Conservation (phyloP, 208 protist genomes). For the Wallacemonas rigidus region DNA sequence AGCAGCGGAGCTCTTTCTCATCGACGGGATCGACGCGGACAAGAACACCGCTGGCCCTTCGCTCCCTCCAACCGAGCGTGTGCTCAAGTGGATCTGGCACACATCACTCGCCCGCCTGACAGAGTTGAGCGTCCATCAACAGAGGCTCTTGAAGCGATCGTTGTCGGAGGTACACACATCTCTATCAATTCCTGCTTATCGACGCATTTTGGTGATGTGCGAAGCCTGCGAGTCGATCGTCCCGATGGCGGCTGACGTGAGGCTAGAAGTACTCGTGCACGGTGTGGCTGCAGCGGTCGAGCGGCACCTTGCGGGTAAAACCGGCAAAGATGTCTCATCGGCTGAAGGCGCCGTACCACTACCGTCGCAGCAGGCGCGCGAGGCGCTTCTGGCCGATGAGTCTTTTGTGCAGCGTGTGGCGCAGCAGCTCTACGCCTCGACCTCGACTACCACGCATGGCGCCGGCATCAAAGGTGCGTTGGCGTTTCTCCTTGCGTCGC, state of each 20-base stretch:
- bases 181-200: background rate
- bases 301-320: background rate
- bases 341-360: background rate
- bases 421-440: background rate
- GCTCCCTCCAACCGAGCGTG: background rate
- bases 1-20: background rate
- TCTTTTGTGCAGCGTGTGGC: background rate
- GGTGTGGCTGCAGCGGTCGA: background rate
- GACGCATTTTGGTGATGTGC: background rate
- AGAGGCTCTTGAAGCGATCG: background rate
- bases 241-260: background rate
- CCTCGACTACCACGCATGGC: background rate
- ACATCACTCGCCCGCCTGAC: background rate
- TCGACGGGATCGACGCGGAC: background rate
- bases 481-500: background rate
- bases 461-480: background rate
- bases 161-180: background rate
- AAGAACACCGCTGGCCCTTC: background rate
- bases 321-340: too few relatives aligned
- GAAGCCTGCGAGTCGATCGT: background rate
- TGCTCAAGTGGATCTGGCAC: background rate
- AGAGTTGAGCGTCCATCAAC: constrained; percentile 1
- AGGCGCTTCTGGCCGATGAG: background rate
- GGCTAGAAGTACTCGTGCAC: background rate
- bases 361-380: background rate